Evolutionary conservation across 2,329 filamentous ascomycete genomes (phyloP).

Genomic region (Microsporum audouinii): DNA sequence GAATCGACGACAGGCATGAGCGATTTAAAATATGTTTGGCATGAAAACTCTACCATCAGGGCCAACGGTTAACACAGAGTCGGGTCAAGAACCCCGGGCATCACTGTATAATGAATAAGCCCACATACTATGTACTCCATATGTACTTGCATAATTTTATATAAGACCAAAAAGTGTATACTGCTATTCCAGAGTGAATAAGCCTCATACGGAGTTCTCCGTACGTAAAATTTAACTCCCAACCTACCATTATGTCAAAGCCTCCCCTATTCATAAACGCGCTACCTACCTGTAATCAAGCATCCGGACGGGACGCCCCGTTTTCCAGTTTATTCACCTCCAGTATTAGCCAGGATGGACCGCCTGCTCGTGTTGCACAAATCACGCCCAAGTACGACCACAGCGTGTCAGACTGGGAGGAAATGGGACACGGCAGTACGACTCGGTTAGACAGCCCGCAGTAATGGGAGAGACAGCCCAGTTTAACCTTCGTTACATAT

Average conservation of each 20-base stretch:
- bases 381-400: background rate
- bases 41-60: background rate
- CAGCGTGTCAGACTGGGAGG: background rate
- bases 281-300: background rate
- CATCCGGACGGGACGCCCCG: background rate
- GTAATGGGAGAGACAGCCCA: background rate
- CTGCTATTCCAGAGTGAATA: no score
- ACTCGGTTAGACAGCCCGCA: background rate
- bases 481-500: background rate
- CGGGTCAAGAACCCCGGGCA: background rate
- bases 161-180: no score
- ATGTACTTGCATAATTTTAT: no score
- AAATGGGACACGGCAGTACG: background rate
- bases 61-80: background rate
- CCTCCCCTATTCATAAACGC: background rate
- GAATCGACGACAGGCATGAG: background rate
- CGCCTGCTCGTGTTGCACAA: background rate
- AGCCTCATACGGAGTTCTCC: background rate
- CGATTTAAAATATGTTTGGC: background rate
- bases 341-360: background rate
- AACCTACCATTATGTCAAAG: background rate
- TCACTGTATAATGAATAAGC: no score
- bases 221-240: background rate
- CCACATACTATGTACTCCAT: no score
- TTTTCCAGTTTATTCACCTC: background rate